Evolutionary conservation across 192 early-diverging fungal species (phyloP).

Genomic region (Coemansia pectinata): DNA sequence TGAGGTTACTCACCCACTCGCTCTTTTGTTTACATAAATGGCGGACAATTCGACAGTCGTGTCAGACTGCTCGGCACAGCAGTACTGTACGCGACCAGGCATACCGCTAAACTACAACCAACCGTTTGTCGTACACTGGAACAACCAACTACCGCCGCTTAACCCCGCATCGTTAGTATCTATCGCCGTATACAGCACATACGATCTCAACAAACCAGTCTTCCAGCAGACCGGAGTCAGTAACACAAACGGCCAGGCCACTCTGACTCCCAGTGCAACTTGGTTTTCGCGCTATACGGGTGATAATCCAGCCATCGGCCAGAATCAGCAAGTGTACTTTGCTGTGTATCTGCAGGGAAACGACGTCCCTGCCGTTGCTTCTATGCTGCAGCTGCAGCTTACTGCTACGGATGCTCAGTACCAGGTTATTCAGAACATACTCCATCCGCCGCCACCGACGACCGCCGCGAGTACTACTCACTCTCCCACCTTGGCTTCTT

Average conservation of each 20-base stretch:
- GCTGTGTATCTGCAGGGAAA: slow-evolving; percentile 48
- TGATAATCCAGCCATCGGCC: slow-evolving; percentile 11
- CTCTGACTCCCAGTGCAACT: slow-evolving; percentile 24
- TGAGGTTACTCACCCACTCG: slow-evolving; percentile 3
- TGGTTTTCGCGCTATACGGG: slow-evolving; percentile 49
- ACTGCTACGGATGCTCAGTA: slow-evolving; percentile 45
- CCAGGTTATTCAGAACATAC: slow-evolving; percentile 23
- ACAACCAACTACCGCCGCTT: slow-evolving; percentile 44
- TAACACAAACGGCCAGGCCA: slow-evolving; percentile 33
- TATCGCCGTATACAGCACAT: slow-evolving; percentile 38
- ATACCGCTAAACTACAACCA: slow-evolving; percentile 24
- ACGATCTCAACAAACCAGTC: slow-evolving; percentile 28
- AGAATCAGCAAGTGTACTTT: slow-evolving; percentile 36
- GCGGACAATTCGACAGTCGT: slow-evolving; percentile 20
- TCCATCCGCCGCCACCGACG: slow-evolving; percentile 19
- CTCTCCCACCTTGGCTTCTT: neutral
- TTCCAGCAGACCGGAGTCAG: slow-evolving; percentile 12
- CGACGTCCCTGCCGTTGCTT: slow-evolving; percentile 26
- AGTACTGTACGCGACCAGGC: slow-evolving; percentile 31
- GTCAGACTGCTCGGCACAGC: slow-evolving; percentile 33
- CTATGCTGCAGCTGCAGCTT: slow-evolving; percentile 42
- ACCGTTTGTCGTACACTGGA: slow-evolving; percentile 45
- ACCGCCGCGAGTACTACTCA: neutral
- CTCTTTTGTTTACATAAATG: slow-evolving; percentile 18
- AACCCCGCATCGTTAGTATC: slow-evolving; percentile 34